Evolutionary conservation across 2,329 filamentous ascomycete genomes (phyloP).

Genomic region (Venturia pyrina): DNA sequence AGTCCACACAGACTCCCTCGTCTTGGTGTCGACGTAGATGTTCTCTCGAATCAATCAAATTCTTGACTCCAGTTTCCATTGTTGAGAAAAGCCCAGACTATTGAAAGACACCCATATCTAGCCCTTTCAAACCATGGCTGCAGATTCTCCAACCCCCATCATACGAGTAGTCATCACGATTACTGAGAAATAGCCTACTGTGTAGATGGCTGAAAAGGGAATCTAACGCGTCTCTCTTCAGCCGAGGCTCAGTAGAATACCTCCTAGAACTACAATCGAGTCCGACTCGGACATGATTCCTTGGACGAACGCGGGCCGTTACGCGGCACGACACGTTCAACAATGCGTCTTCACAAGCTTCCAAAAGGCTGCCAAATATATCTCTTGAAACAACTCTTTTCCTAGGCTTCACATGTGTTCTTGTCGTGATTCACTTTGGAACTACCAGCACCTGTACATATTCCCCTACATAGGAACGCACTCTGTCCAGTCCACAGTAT

Average conservation of each 20-base stretch:
- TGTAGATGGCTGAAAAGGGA: no score
- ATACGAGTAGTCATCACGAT: no score
- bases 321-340: neutral
- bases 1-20: neutral
- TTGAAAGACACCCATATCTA: no score
- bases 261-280: no score
- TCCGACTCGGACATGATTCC: no score
- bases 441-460: neutral
- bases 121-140: no score
- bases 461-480: neutral
- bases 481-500: neutral
- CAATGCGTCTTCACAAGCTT: neutral
- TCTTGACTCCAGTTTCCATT: neutral
- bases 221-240: no score
- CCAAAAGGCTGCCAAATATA: slow-evolving; percentile 2
- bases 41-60: neutral
- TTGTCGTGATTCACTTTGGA: no score
- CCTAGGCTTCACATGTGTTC: neutral
- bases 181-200: no score
- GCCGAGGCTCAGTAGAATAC: no score
- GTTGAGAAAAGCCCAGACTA: no score
- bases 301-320: neutral
- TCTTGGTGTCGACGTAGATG: neutral
- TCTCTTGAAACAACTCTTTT: neutral
- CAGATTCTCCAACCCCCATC: no score